A percentile compares a stretch with the other conserved stretches of the same genome.
Evolutionary conservation across 768 basidiomycete species (phyloP).

Genomic region (Sarcodon aspratus): DNA sequence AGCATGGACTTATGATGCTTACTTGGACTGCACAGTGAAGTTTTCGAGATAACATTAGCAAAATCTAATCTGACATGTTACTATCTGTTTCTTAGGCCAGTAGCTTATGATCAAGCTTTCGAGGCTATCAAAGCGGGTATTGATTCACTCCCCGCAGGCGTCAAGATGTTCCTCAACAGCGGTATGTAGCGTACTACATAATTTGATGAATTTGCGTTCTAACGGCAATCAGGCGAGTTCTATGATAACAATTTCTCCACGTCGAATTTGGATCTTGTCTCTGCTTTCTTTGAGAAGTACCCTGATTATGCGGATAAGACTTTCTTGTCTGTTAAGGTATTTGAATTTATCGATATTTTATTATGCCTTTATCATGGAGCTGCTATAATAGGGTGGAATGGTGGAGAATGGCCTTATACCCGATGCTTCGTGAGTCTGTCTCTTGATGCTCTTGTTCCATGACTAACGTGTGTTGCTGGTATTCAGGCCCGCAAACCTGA

Average conservation of each 20-base stretch:
- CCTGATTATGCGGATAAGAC: conserved; percentile 32
- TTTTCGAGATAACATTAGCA: too few species aligned
- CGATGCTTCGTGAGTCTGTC: conserved; percentile 2
- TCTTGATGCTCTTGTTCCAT: background rate
- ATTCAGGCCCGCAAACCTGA: conserved; percentile 26
- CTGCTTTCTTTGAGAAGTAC: conserved; percentile 36
- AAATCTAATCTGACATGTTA: too few species aligned
- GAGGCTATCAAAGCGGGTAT: conserved; percentile 45
- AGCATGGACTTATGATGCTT: too few species aligned
- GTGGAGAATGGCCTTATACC: background rate
- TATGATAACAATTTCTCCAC: conserved; percentile 31
- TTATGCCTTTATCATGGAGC: background rate
- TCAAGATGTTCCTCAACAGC: conserved; percentile 40
- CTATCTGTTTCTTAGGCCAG: conserved; percentile 16
- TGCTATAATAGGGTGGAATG: background rate
- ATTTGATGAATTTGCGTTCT: conserved; percentile 2
- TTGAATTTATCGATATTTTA: background rate
- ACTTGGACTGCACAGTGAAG: too few species aligned
- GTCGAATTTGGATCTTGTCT: conserved; percentile 36
- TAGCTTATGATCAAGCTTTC: conserved; percentile 50
- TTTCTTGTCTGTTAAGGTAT: conserved; percentile 40
- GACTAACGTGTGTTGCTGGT: background rate
- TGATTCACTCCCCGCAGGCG: conserved; percentile 27
- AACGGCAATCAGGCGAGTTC: conserved; percentile 33
- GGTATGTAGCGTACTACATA: conserved; percentile 17